A percentile compares a stretch with the other conserved stretches of the same genome.
phyloP scores from a whole-genome alignment of 192 early-diverging fungal genomes.

The Chytriomyces confervae region DNA sequence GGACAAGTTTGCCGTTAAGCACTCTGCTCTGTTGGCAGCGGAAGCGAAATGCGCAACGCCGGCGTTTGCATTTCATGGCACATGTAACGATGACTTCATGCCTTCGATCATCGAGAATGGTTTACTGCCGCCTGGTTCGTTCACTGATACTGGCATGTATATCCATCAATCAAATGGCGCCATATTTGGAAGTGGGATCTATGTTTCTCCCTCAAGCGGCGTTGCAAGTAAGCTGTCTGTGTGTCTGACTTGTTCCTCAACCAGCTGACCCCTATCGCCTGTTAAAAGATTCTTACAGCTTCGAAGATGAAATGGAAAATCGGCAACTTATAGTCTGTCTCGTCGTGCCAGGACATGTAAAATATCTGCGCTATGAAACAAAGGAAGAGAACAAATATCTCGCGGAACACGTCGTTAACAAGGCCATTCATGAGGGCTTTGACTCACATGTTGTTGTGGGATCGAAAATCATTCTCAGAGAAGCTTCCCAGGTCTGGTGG shows the following conservation, averaged over 20 bases:
- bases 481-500: neutral
- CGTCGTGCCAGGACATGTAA: neutral
- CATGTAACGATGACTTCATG: neutral
- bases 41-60: neutral
- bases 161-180: neutral
- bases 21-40: neutral
- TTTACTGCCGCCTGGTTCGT: neutral
- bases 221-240: neutral
- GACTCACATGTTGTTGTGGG: slow-evolving; percentile 1
- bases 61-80: slow-evolving; percentile 6
- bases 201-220: neutral
- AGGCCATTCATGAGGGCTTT: neutral
- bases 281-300: neutral
- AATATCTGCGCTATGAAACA: neutral
- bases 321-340: slow-evolving; percentile 8
- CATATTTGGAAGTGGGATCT: slow-evolving; percentile 9
- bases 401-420: neutral
- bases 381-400: neutral
- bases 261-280: neutral
- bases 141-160: neutral
- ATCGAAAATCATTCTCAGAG: neutral
- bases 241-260: too few relatives aligned
- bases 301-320: slow-evolving; percentile 13
- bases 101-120: slow-evolving; percentile 9
- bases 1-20: slow-evolving; percentile 1